Percentiles rank a stretch among this genome's conserved stretches.
Evolutionary conservation across 495 filamentous ascomycete genomes (phyloP).

Genomic region (Tuber aestivum): DNA sequence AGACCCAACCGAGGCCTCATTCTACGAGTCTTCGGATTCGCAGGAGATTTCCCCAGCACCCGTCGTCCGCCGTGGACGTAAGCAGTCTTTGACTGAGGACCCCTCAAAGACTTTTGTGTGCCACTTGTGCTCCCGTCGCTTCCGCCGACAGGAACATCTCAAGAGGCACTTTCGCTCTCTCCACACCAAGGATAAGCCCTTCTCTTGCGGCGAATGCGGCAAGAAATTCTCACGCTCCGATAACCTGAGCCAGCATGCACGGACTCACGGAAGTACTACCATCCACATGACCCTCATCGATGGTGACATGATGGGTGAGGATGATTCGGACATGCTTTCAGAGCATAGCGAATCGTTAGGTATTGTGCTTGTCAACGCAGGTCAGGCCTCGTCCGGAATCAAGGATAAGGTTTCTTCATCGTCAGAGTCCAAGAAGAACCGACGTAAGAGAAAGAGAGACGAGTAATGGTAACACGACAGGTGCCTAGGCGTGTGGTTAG

Average conservation of each 20-base stretch:
- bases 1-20: conserved; percentile 43
- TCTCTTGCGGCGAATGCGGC: conserved; percentile 92
- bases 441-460: conserved; percentile 41
- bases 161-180: conserved; percentile 98
- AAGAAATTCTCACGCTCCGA: conserved; percentile 99
- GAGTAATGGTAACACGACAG: conserved; percentile 34
- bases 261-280: conserved; percentile 85
- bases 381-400: conserved; percentile 38
- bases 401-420: conserved; percentile 39
- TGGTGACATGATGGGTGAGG: conserved; percentile 48
- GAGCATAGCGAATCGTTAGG: conserved; percentile 36
- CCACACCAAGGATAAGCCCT: conserved; percentile 97
- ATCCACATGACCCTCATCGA: conserved; percentile 85
- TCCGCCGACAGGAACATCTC: conserved; percentile 97
- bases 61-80: conserved; percentile 88
- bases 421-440: conserved; percentile 39
- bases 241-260: conserved; percentile 91
- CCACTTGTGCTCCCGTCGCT: conserved; percentile 88
- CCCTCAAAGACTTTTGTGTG: conserved; percentile 98
- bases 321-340: conserved; percentile 31
- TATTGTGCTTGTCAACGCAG: conserved; percentile 38
- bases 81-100: conserved; percentile 97
- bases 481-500: conserved; percentile 19
- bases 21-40: conserved; percentile 45
- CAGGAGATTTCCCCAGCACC: conserved; percentile 48